phyloP scores from a whole-genome alignment of 2,329 filamentous ascomycete genomes.

The Phialocephala sp. region DNA sequence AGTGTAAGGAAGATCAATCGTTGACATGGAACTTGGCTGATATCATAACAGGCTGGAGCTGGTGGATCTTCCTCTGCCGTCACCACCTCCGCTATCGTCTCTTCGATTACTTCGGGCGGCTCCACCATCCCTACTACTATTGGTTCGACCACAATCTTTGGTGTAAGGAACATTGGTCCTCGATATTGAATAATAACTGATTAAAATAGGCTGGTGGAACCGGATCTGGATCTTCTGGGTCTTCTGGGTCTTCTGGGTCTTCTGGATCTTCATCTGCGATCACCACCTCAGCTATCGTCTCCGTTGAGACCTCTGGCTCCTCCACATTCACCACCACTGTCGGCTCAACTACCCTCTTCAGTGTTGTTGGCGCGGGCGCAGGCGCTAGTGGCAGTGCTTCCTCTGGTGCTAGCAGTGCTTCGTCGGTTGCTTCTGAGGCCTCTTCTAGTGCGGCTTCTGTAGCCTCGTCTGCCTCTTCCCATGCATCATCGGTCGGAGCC shows the following conservation, averaged over 20 bases:
- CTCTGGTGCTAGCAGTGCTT: conserved; percentile 8
- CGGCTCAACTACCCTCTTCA: conserved; percentile 37
- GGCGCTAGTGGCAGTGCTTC: too few species aligned
- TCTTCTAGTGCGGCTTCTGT: conserved; percentile 22
- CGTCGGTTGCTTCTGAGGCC: conserved; percentile 22
- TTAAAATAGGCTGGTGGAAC: conserved; percentile 3
- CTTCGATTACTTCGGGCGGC: conserved; percentile 25
- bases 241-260: conserved; percentile 5
- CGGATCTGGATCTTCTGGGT: conserved; percentile 22
- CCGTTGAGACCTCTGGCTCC: conserved; percentile 31
- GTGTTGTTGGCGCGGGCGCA: conserved; percentile 19
- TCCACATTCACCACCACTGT: conserved; percentile 35
- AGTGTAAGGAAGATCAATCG: not conserved
- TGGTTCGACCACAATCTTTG: conserved; percentile 32
- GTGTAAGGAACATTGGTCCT: not conserved
- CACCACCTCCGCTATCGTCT: conserved; percentile 31
- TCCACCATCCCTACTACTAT: conserved; percentile 28
- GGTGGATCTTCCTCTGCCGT: conserved; percentile 29
- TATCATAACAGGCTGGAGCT: conserved; percentile 9
- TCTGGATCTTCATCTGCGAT: conserved; percentile 28
- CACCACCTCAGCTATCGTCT: conserved; percentile 37
- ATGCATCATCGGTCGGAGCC: conserved; percentile 20
- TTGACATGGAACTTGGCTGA: conserved; percentile 1
- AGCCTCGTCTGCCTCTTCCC: conserved; percentile 20
- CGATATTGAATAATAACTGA: not conserved